Base-by-base conservation (phyloP, 140 eudicot species). In the Erigeron philadelphicus region DNA sequence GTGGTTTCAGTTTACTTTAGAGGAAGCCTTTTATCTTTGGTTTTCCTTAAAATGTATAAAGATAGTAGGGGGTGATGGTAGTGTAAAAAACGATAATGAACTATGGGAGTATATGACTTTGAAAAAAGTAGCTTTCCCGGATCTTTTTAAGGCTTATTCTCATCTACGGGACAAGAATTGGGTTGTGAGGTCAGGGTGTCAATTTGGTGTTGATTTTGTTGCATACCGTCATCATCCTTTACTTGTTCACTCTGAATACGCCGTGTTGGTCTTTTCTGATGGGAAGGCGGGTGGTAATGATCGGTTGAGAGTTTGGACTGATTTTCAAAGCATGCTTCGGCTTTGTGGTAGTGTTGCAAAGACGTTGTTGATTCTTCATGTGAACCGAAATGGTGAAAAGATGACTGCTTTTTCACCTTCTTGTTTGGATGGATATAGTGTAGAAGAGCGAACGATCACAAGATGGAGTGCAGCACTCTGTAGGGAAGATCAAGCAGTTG, bases 311-410 rank as follows among this genome's bases (percentile, higher is more conserved):
- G 86, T 80, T 50, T 89, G 96, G 96, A 84, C 96, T 18, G 94
- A 89, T 74, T 57, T 79, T 47, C 86, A 86, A 17, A 81, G 90
- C 81, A 86, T 83, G 0, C 84, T 89, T 70, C 78, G 95, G 3
- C 88, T 89, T 69, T 86, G 85, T 70, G 87, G 96, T 7, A 73
- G 95, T 72, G 90, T 89, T 61, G 96, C 88, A 7, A 86, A 89
- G 76, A 86, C 95, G 16, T 77, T 89, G 68, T 60, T 89, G 74
- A 83, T 79, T 73, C 83, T 89, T 57, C 18, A 82, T 62, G 63
- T 89, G 8, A 25, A 63, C 12, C 49, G 10, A 54, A 15, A 71
- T 7, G 81, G 85, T 16, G 48, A 55, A 48, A 67, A 18, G 49
- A 73, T 43, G 2, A 15, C n/a, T 19, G 38, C 8, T 52, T 42